Percentiles rank a stretch among this genome's conserved stretches.
phyloP scores from a whole-genome alignment of 2,329 filamentous ascomycete species.

The Penicillium brasilianum region DNA sequence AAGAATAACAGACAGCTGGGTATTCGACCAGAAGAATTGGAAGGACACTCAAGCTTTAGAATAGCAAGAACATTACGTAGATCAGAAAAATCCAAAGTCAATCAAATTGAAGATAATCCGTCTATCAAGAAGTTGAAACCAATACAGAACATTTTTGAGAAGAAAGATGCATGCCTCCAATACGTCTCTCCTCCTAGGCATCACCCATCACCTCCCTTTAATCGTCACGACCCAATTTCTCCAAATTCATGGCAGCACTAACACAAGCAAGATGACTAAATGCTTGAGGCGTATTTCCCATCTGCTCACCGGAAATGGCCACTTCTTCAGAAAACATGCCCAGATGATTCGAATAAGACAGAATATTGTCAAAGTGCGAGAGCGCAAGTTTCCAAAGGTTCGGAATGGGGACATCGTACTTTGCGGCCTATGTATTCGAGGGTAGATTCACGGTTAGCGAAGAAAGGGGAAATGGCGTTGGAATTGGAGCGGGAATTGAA shows the following conservation, averaged over 20 bases:
- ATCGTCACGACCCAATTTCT: constrained; percentile 48
- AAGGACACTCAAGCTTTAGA: too few relatives aligned
- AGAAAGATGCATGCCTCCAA: neutral
- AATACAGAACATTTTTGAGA: neutral
- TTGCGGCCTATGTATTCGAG: constrained; percentile 29
- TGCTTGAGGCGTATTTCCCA: constrained; percentile 79
- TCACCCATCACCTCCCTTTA: neutral
- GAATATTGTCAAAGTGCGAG: constrained; percentile 77
- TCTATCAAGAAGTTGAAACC: neutral
- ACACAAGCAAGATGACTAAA: constrained; percentile 78
- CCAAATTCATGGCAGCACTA: constrained; percentile 77
- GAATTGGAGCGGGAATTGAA: too few relatives aligned
- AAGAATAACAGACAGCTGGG: too few relatives aligned
- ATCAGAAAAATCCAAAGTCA: neutral
- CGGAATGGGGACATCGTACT: constrained; percentile 39
- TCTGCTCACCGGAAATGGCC: constrained; percentile 72
- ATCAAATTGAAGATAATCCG: neutral
- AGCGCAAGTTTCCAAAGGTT: constrained; percentile 56
- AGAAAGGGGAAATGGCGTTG: neutral
- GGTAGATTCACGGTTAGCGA: neutral
- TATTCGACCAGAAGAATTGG: too few relatives aligned
- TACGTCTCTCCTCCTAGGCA: neutral
- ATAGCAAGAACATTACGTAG: too few relatives aligned
- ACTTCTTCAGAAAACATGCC: constrained; percentile 83
- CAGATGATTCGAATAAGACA: constrained; percentile 76